Base-by-base conservation (phyloP, 2,329 filamentous ascomycete species). In the Cercospora sp. region DNA sequence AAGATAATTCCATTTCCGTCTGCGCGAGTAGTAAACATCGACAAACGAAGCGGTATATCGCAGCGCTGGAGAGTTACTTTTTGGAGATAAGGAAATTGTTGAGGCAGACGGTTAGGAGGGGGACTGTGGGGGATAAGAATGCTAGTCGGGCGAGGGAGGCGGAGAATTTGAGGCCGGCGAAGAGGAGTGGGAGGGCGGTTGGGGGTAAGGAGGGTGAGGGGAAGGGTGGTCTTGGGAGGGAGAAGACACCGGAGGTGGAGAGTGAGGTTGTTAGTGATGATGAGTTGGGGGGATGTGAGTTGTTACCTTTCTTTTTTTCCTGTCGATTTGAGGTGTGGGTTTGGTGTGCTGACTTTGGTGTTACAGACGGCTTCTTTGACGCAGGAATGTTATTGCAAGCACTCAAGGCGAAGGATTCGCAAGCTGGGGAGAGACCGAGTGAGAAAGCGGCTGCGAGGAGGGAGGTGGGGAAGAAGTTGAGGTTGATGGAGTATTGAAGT, bases 21-120 rank as follows among this genome's bases (percentile, higher is more conserved):
- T 98, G 95, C 79, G 93, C 94, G 0, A 91, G 90, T 13, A 95
- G 91, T 76, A 97, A 97, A 81, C 95, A 99, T 79, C 85, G 95
- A 48, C 95, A 99, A 81, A 99, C 95, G 0, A 89, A 89, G 73
- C 90, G 95, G 5, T 96, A 95, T 77, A 89, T 98, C 69, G 93
- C 96, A 75, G 92, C 93, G 0, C 83, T 98, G 2, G 95, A 98
- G 79, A 90, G 87, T 69, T 99, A 98, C 79, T 87, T 98, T 60
- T 83, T 96, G 12, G 95, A 99, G 79, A 92, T 98, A 68, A 87
- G 94, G 28, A 92, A 94, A 73, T 85, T 98, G 67, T 82, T 98
- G 65, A 86, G 91, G 39, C 88, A 93, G 73, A 90, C 89, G 5
- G 85, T 87, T 73, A 83, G 84, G 39, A 83, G 87, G 66, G 83